phyloP scores from a whole-genome alignment of 2,329 filamentous ascomycete species.

The Myotisia sp. region DNA sequence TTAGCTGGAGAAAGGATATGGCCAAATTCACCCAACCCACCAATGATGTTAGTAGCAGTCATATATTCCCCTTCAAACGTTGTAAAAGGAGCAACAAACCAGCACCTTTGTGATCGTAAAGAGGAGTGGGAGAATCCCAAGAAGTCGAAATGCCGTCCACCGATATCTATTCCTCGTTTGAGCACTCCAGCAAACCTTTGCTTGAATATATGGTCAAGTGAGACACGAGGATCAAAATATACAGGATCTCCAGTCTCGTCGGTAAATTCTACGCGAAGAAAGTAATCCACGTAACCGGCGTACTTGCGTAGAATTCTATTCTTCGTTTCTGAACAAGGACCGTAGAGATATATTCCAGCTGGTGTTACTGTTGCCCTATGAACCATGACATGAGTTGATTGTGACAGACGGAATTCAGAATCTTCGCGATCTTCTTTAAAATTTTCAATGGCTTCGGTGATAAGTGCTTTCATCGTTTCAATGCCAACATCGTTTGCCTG shows the following conservation, averaged over 20 bases:
- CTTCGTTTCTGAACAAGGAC: conserved; percentile 45
- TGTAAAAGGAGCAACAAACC: conserved; percentile 43
- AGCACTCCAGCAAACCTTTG: conserved; percentile 49
- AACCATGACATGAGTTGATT: conserved; percentile 35
- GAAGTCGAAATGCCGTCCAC: conserved; percentile 49
- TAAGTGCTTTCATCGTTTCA: conserved; percentile 29
- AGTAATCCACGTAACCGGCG: conserved; percentile 44
- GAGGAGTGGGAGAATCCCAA: conserved; percentile 71
- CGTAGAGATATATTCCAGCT: conserved; percentile 36
- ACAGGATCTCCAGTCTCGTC: conserved; percentile 59
- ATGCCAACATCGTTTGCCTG: conserved; percentile 32
- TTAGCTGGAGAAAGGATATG: conserved; percentile 41
- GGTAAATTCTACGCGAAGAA: conserved; percentile 56
- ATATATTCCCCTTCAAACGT: conserved; percentile 15
- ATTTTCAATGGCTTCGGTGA: conserved; percentile 21
- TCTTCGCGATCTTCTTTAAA: conserved; percentile 1
- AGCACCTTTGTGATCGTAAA: conserved; percentile 52
- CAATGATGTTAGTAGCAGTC: conserved; percentile 29
- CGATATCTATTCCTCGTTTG: conserved; percentile 46
- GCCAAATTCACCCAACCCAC: conserved; percentile 36
- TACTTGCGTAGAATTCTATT: conserved; percentile 61
- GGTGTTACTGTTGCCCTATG: conserved; percentile 48
- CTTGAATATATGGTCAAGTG: conserved; percentile 39
- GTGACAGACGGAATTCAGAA: conserved; percentile 1
- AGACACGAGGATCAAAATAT: conserved; percentile 39